Percentiles rank a stretch among this genome's conserved stretches.
phyloP scores from a whole-genome alignment of 441 rosid genomes.

The Breynia disticha region DNA sequence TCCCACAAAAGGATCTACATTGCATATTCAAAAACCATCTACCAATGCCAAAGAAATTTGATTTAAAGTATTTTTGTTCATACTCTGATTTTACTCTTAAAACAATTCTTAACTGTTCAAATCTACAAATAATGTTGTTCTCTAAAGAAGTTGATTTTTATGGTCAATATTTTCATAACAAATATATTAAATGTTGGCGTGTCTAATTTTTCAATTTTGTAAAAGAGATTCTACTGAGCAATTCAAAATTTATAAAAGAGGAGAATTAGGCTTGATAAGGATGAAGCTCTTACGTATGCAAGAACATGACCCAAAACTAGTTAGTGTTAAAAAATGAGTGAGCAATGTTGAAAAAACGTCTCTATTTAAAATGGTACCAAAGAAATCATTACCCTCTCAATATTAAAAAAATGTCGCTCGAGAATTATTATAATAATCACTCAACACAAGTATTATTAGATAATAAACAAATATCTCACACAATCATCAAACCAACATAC shows the following conservation, averaged over 20 bases:
- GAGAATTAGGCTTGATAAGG: too few relatives aligned
- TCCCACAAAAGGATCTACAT: constrained; percentile 1
- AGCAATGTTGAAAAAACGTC: too few relatives aligned
- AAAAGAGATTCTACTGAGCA: too few relatives aligned
- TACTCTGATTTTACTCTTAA: constrained; percentile 14
- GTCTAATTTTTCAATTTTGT: too few relatives aligned
- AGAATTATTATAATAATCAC: background rate
- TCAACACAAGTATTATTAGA: background rate
- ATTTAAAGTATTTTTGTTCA: constrained; percentile 10
- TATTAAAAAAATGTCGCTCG: constrained; percentile 8
- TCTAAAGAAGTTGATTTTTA: background rate
- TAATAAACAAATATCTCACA: background rate
- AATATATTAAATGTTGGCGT: too few relatives aligned
- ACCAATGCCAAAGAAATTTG: constrained; percentile 2
- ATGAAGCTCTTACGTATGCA: too few relatives aligned
- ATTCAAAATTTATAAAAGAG: too few relatives aligned
- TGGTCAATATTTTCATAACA: too few relatives aligned
- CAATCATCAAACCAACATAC: constrained; percentile 1
- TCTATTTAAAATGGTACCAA: too few relatives aligned
- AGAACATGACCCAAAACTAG: too few relatives aligned
- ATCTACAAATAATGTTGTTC: constrained; percentile 3
- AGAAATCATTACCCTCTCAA: background rate
- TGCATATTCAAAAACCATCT: constrained; percentile 15
- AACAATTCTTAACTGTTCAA: constrained; percentile 9
- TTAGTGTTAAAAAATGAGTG: too few relatives aligned